Conservation (phyloP, 2,329 filamentous ascomycete species). For the Fusarium udum region DNA sequence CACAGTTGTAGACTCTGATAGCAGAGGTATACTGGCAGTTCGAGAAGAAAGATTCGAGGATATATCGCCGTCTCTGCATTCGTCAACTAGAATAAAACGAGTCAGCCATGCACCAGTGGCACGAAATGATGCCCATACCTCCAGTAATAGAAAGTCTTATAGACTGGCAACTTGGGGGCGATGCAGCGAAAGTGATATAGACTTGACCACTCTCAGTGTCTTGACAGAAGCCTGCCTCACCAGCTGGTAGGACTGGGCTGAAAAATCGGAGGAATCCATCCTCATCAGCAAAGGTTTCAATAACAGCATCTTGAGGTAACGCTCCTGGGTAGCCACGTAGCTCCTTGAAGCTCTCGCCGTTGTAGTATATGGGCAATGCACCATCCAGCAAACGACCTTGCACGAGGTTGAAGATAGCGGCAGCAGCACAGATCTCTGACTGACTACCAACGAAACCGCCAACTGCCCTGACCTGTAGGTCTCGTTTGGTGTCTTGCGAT, state of each 20-base stretch:
- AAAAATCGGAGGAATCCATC: neutral
- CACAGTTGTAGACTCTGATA: neutral
- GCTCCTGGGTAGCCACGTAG: neutral
- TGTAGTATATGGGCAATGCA: neutral
- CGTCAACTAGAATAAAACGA: neutral
- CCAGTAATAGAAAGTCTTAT: neutral
- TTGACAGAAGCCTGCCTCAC: neutral
- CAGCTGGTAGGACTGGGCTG: neutral
- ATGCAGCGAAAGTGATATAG: neutral
- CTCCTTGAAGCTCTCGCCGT: neutral
- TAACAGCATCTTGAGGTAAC: neutral
- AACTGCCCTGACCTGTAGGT: neutral
- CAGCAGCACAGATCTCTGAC: neutral
- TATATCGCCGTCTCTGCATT: neutral
- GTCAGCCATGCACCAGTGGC: neutral
- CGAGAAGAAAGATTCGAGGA: neutral
- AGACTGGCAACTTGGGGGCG: neutral
- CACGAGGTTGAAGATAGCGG: neutral
- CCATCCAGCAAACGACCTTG: neutral
- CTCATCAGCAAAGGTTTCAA: neutral
- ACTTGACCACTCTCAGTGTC: neutral
- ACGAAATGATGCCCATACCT: neutral
- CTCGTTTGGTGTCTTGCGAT: neutral
- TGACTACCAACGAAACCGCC: neutral
- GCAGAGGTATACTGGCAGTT: no score